A percentile compares a stretch with the other conserved stretches of the same genome.
Evolutionary conservation across 1,284 basidiomycete species (phyloP).

Genomic region (Melampsora larici-populina): DNA sequence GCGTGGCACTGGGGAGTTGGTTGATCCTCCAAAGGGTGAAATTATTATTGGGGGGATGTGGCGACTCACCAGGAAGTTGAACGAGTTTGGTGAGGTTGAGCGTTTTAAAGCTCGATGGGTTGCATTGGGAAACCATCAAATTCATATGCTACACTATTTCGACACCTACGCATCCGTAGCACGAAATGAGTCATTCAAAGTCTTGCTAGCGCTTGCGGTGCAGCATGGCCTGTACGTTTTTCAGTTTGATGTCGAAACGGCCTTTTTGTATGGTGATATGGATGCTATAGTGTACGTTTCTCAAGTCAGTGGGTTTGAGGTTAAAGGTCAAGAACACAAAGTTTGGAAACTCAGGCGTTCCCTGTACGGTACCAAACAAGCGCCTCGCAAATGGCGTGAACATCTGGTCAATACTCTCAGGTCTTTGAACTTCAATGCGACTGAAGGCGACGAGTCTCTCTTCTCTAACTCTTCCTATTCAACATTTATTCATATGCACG

Average conservation of each 20-base stretch:
- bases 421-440: not conserved
- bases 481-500: not conserved
- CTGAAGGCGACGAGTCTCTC: not conserved
- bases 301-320: not conserved
- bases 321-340: not conserved
- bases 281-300: not conserved
- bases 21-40: not conserved
- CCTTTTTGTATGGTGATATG: constrained; percentile 1
- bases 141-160: not conserved
- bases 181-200: too few species aligned
- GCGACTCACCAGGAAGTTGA: not conserved
- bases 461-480: not conserved
- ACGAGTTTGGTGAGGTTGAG: not conserved
- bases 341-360: not conserved
- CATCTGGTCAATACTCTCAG: not conserved
- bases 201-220: not conserved
- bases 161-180: not conserved
- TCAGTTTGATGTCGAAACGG: not conserved
- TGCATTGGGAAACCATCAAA: not conserved
- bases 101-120: not conserved
- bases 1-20: not conserved
- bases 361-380: not conserved
- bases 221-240: not conserved
- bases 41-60: not conserved
- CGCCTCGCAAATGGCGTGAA: not conserved